Conservation (phyloP, 805 yeast genomes). For the Candida berthetii region DNA sequence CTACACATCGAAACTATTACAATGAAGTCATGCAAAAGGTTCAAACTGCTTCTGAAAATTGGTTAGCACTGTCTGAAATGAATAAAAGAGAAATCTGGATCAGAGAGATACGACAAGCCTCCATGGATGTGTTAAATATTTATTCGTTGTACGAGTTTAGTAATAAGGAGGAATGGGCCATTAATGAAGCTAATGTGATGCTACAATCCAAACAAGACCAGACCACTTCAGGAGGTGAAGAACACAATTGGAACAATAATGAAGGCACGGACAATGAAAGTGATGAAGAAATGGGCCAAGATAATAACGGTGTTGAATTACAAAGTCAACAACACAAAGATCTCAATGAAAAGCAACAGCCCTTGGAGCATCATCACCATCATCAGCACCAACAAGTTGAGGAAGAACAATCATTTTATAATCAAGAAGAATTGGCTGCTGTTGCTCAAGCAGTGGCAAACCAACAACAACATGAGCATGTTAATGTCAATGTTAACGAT, state of each 20-base stretch:
- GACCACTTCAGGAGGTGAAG: background rate
- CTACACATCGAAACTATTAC: slow-evolving; percentile 7
- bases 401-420: slow-evolving; percentile 6
- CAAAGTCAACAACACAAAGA: background rate
- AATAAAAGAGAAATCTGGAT: slow-evolving; percentile 36
- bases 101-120: slow-evolving; percentile 35
- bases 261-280: background rate
- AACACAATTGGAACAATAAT: slow-evolving; percentile 3
- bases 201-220: background rate
- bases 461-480: background rate
- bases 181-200: slow-evolving; percentile 18
- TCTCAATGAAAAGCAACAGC: background rate
- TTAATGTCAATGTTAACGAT: too few species aligned
- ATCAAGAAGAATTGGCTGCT: slow-evolving; percentile 17
- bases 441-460: slow-evolving; percentile 21
- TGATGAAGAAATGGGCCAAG: background rate
- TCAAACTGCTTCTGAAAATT: slow-evolving; percentile 38
- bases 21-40: slow-evolving; percentile 30
- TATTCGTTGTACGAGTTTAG: slow-evolving; percentile 38
- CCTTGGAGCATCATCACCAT: too few species aligned
- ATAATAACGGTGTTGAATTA: background rate
- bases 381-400: background rate
- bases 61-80: slow-evolving; percentile 30
- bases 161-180: slow-evolving; percentile 33
- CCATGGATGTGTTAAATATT: slow-evolving; percentile 35